Base-by-base conservation (phyloP, 75 land plant species). In the Pinus albicaulis region DNA sequence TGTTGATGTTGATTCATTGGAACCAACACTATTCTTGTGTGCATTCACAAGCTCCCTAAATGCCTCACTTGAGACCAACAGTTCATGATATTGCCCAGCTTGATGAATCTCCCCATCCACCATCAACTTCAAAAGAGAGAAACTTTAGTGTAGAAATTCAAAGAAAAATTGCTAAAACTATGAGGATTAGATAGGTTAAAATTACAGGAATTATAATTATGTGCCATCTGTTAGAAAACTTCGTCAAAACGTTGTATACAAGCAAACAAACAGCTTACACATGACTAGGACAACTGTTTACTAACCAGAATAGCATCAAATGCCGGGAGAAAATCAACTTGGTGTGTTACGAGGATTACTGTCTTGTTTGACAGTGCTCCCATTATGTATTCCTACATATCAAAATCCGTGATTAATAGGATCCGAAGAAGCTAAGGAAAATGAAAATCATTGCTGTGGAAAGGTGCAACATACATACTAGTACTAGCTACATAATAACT, bases 291-390 rank as follows among this genome's bases (percentile, higher is more conserved):
- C 19, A 71, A 23, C 48, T 3, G 5, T 55, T 58, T 53, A 80
- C 96, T 79, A 55, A 95, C 98, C 89, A 95, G 77, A 36, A 95
- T 73, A 56, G 79, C 68, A 77, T 93, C 89, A 61, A 87, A 90
- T 55, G 82, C 79, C 31, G 91, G 89, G n/a, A 95, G 87, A 71
- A 95, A 95, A 25, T 93, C 98, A 36, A 95, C 91, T 82, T 93
- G 96, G 72, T 95, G 98, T 7, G 98, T 95, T 12, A 95, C 98
- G 7, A 91, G 84, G 22, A 95, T 56, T 38, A 93, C 90, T 3
- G 94, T 93, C 82, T 95, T 95, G 15, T 41, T 53, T 11, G 84
- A 76, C 48, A 95, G 80, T 57, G 87, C 87, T 44, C 77, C 91
- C 86, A 85, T 81, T 52, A 93, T 81, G 74, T 86, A 95, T 26